phyloP scores from a whole-genome alignment of 2,329 filamentous ascomycete species.

The Microdochium trichocladiopsis region DNA sequence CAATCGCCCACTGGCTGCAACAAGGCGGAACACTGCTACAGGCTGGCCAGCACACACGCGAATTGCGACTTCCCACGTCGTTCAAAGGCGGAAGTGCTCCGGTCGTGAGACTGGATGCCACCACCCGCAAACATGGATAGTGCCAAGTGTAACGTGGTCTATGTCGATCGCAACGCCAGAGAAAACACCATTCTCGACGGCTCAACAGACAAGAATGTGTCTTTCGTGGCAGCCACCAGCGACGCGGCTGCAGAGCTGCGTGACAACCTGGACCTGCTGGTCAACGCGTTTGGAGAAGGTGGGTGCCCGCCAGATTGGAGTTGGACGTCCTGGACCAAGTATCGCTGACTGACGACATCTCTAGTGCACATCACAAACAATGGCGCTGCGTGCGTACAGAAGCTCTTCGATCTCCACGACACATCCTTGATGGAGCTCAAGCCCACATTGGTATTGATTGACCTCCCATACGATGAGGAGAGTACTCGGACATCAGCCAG shows the following conservation, averaged over 20 bases:
- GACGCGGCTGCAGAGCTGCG: constrained; percentile 26
- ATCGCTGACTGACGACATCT: constrained; percentile 2
- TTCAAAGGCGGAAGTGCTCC: constrained; percentile 43
- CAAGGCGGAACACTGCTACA: neutral
- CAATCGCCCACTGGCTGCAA: too few species aligned
- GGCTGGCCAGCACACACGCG: neutral
- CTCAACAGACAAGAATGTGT: constrained; percentile 12
- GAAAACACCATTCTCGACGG: constrained; percentile 34
- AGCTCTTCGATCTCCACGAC: constrained; percentile 45
- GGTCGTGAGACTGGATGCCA: constrained; percentile 55
- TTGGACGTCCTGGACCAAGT: neutral
- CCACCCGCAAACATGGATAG: constrained; percentile 49
- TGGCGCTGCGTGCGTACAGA: constrained; percentile 45
- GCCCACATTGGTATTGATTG: constrained; percentile 50
- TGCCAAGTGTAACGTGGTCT: constrained; percentile 51
- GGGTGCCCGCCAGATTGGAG: constrained; percentile 11
- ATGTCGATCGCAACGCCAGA: constrained; percentile 47
- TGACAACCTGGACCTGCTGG: constrained; percentile 38
- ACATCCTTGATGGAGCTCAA: constrained; percentile 42
- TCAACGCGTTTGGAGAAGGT: constrained; percentile 51
- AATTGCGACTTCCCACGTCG: neutral
- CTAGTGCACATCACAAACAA: constrained; percentile 48
- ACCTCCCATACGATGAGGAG: constrained; percentile 44
- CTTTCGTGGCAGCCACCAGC: constrained; percentile 25
- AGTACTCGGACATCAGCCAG: constrained; percentile 8